Evolutionary conservation across 495 filamentous ascomycete genomes (phyloP).

Genomic region (Hypoxylon perforatum): DNA sequence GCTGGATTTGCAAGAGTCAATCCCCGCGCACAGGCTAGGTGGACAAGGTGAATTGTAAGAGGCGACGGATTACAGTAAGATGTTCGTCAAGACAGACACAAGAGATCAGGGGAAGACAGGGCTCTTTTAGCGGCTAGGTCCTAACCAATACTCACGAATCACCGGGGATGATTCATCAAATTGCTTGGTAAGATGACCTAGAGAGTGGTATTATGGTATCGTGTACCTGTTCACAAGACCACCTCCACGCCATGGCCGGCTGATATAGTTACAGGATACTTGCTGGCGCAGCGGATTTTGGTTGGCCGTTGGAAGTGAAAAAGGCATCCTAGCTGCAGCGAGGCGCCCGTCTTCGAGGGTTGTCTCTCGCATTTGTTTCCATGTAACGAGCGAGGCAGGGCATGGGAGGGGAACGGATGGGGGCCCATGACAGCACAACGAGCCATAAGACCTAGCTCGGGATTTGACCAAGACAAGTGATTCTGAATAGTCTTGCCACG

Average conservation of each 20-base stretch:
- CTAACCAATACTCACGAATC: slow-evolving; percentile 20
- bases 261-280: slow-evolving; percentile 32
- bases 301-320: slow-evolving; percentile 34
- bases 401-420: slow-evolving; percentile 4
- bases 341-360: slow-evolving; percentile 29
- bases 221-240: slow-evolving; percentile 35
- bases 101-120: background rate
- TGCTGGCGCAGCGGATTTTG: slow-evolving; percentile 25
- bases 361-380: slow-evolving; percentile 30
- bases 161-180: slow-evolving; percentile 32
- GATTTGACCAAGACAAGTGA: slow-evolving; percentile 14
- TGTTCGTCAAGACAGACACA: background rate
- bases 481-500: slow-evolving; percentile 33
- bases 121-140: slow-evolving; percentile 14
- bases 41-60: slow-evolving; percentile 26
- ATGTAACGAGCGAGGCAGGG: slow-evolving; percentile 5
- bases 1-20: slow-evolving; percentile 18
- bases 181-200: slow-evolving; percentile 26
- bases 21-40: slow-evolving; percentile 23
- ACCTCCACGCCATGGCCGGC: slow-evolving; percentile 17
- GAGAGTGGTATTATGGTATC: slow-evolving; percentile 31
- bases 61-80: slow-evolving; percentile 21
- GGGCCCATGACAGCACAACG: slow-evolving; percentile 12
- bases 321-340: slow-evolving; percentile 38
- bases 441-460: slow-evolving; percentile 18